Percentiles rank a stretch among this genome's conserved stretches.
phyloP scores from a whole-genome alignment of 2,329 filamentous ascomycete species.

The Aspergillus awamori region DNA sequence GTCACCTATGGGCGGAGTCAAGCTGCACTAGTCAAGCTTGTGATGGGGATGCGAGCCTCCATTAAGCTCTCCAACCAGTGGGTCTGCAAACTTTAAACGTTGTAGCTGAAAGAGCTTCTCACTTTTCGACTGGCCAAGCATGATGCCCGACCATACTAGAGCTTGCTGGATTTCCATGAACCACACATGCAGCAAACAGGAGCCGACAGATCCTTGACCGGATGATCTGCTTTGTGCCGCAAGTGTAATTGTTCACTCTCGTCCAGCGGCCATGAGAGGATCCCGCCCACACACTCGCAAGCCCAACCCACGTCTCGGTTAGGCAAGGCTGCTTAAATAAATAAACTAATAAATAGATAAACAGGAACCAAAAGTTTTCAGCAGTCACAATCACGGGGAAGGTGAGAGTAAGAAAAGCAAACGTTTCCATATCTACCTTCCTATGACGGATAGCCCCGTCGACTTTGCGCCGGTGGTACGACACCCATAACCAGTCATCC shows the following conservation, averaged over 20 bases:
- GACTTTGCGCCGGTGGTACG: background rate
- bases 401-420: background rate
- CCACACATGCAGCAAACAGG: background rate
- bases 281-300: background rate
- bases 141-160: background rate
- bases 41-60: background rate
- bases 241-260: background rate
- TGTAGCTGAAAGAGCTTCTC: background rate
- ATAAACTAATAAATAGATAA: too few species aligned
- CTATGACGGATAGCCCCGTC: background rate
- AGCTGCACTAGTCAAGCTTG: background rate
- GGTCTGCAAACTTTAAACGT: constrained; percentile 8
- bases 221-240: background rate
- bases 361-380: too few species aligned
- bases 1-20: constrained; percentile 16
- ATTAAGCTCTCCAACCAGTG: constrained; percentile 4
- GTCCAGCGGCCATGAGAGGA: background rate
- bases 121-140: background rate
- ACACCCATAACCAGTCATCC: background rate
- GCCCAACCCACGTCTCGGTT: too few species aligned
- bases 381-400: background rate
- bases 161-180: background rate
- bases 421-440: background rate
- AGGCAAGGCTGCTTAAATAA: too few species aligned
- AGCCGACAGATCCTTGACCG: background rate